Base-by-base conservation (phyloP, 2,329 filamentous ascomycete species). In the Zymoseptoria tritici region DNA sequence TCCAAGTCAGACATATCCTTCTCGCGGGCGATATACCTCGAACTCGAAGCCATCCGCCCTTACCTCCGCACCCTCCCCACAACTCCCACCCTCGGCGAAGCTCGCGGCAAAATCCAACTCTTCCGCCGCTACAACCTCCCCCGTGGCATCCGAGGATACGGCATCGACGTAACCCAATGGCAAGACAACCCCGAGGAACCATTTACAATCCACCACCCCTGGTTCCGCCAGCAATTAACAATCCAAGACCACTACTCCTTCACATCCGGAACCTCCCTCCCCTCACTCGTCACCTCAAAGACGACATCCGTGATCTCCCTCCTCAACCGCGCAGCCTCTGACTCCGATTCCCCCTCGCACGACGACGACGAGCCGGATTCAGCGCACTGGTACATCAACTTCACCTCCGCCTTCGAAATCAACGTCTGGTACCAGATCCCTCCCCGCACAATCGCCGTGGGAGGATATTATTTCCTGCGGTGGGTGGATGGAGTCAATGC, bases 231-330 rank as follows among this genome's bases (percentile, higher is more conserved):
- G 20, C 66, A 79, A 51, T n/a, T 53, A 3, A 76, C 75, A 9
- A 71, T 80, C 7, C 78, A 80, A 70, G 78, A 80, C 67, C 78
- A 80, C 68, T 80, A 79, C 74, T 74, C 73, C 61, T 78, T 75
- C 63, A 67, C 73, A 0, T 64, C 73, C 24, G 71, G 75, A 7
- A 71, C 75, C 21, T 61, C 72, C 6, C 71, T 80, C 16, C 67
- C 73, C 1, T 66, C 71, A 2, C 68, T 79, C n/a, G 69, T 80
- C 5, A 61, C 65, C 3, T 72, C 66, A 56, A 80, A 80, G 69
- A 71, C 71, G 57, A 67, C 58, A 2, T 73, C 73, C 62, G 75
- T 80, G 3, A 66, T 69, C 21, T 63, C 67, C 20, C 70, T 79
- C 63, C 71, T 79, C 54, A 64, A 68, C 19, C 68, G 69, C 26